A percentile compares a stretch with the other conserved stretches of the same genome.
Evolutionary conservation across 805 yeast genomes (phyloP).

Genomic region (Diddensiella caesifluorescens): DNA sequence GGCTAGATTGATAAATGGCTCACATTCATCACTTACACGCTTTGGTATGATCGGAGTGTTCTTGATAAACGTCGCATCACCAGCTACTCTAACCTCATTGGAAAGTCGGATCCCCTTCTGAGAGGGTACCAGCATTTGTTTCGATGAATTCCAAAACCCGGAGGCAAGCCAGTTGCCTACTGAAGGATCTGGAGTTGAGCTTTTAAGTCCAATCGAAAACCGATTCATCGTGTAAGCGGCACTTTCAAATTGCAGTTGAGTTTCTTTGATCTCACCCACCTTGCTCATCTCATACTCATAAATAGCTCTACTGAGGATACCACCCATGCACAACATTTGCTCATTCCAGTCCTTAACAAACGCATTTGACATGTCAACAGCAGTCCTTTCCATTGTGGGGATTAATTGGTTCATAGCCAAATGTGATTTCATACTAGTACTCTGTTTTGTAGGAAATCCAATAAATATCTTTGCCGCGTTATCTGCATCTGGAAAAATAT

Average conservation of each 20-base stretch:
- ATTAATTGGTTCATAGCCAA: conserved; percentile 35
- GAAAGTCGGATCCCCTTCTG: conserved; percentile 31
- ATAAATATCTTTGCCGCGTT: conserved; percentile 37
- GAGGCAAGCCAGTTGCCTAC: conserved; percentile 32
- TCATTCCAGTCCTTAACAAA: conserved; percentile 38
- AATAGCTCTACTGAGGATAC: conserved; percentile 32
- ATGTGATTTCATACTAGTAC: conserved; percentile 35
- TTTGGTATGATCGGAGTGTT: conserved; percentile 28
- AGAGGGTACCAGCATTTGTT: conserved; percentile 27
- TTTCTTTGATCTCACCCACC: conserved; percentile 17
- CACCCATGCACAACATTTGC: conserved; percentile 36
- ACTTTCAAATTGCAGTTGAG: conserved; percentile 8
- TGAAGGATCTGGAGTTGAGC: conserved; percentile 34
- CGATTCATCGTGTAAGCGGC: conserved; percentile 29
- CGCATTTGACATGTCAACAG: conserved; percentile 37
- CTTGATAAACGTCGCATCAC: conserved; percentile 22
- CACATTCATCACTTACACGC: conserved; percentile 18
- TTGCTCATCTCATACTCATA: conserved; percentile 35
- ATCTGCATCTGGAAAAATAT: conserved; percentile 32
- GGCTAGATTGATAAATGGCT: conserved; percentile 28
- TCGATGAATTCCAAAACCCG: conserved; percentile 35
- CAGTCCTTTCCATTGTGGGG: conserved; percentile 42
- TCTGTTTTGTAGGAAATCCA: conserved; percentile 40
- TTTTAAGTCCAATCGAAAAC: conserved; percentile 25
- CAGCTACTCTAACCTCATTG: conserved; percentile 27